These are phyloP conservation scores for Lobulomyces angularis DNA, from an alignment of 192 early-diverging fungal species.

Conservation along the genomic window DNA sequence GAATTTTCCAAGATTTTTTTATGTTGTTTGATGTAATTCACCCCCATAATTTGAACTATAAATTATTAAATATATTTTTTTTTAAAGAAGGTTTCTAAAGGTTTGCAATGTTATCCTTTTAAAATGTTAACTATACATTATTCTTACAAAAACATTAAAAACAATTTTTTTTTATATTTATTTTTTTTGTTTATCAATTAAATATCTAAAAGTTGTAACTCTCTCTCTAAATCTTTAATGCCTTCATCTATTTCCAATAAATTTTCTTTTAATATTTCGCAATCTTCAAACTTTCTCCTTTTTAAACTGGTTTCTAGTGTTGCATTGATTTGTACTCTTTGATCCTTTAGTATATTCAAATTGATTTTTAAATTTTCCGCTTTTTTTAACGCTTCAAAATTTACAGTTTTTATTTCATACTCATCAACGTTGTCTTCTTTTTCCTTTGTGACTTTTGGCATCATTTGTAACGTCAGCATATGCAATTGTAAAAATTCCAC, in stretches of 20 bases:
- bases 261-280: constrained; percentile 13
- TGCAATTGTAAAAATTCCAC: constrained; percentile 32
- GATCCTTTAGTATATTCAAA: constrained; percentile 19
- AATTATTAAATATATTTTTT: too few relatives aligned
- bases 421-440: background rate
- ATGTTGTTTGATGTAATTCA: too few relatives aligned
- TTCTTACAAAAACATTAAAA: too few relatives aligned
- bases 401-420: background rate
- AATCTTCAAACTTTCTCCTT: constrained; percentile 28
- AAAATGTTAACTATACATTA: too few relatives aligned
- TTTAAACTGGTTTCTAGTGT: constrained; percentile 21
- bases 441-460: constrained; percentile 25
- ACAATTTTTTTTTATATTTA: too few relatives aligned
- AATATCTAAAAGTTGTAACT: too few relatives aligned
- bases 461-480: constrained; percentile 39
- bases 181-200: too few relatives aligned
- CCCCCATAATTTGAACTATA: too few relatives aligned
- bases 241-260: constrained; percentile 25
- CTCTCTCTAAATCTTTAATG: too few relatives aligned
- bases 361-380: constrained; percentile 9
- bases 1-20: too few relatives aligned
- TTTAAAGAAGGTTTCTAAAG: too few relatives aligned
- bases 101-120: too few relatives aligned
- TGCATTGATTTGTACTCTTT: constrained; percentile 13
- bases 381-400: constrained; percentile 3